Conservation (phyloP, 2,329 filamentous ascomycete genomes). For the Truncatella angustata region DNA sequence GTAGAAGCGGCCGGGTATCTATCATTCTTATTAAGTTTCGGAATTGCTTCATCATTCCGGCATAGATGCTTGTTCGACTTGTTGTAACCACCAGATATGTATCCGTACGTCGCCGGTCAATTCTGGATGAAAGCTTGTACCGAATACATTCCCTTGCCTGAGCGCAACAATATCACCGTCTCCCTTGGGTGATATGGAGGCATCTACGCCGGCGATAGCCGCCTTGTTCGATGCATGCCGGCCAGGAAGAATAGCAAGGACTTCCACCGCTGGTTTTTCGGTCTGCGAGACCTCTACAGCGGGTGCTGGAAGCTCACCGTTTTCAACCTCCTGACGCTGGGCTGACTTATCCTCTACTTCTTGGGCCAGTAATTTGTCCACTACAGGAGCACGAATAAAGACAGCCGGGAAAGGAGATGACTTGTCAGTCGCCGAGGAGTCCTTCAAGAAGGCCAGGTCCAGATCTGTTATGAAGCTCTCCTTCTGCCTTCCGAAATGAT, state of each 20-base stretch:
- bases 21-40: not conserved
- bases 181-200: constrained; percentile 31
- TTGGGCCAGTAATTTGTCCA: constrained; percentile 71
- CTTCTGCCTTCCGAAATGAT: constrained; percentile 91
- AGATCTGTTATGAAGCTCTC: constrained; percentile 84
- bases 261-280: constrained; percentile 35
- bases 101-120: constrained; percentile 84
- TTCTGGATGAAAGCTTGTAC: constrained; percentile 94
- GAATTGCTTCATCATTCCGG: not conserved
- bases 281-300: constrained; percentile 7
- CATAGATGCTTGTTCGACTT: constrained; percentile 45
- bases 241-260: constrained; percentile 50
- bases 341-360: constrained; percentile 20
- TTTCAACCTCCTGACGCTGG: constrained; percentile 26
- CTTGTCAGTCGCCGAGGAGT: constrained; percentile 20
- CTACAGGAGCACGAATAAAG: constrained; percentile 92
- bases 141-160: constrained; percentile 85
- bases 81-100: constrained; percentile 87
- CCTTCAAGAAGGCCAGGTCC: constrained; percentile 66
- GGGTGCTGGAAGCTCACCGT: constrained; percentile 8
- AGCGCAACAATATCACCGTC: constrained; percentile 84
- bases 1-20: too few relatives aligned
- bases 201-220: constrained; percentile 29
- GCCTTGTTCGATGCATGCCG: constrained; percentile 36
- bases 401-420: constrained; percentile 70